Base-by-base conservation (phyloP, 2,329 filamentous ascomycete genomes). In the Colletotrichum viniferum region DNA sequence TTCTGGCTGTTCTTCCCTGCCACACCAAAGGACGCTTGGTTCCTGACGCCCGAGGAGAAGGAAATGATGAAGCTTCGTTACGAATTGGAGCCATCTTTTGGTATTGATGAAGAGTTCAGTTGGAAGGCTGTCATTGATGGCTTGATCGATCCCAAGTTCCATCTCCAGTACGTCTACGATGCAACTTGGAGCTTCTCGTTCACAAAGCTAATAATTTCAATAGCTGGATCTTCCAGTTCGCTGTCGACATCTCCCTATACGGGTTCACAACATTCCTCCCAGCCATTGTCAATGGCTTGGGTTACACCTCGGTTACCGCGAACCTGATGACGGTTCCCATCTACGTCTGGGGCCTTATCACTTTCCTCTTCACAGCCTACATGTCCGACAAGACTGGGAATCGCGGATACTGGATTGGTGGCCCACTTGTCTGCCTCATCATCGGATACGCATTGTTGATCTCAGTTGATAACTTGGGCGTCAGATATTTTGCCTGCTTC, bases 261-360 rank as follows among this genome's bases (percentile, higher is more conserved):
- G 81, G 80, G 2, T 81, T 83, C 56, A 81, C 80, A 7, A 82
- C 79, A 2, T 85, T 85, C 64, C 73, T 86, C 5, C 84, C 84
- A 0, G 81, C 81, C 1, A 83, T 86, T 18, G 78, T 86, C 32
- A 77, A 78, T 32, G 82, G 82, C 4, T 77, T 86, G 8, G 81
- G 83, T 71, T 85, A 78, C 69, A 80, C 80, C 0, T 83, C 80
- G 1, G 76, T 83, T 1, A 78, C 81, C 16, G 83, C 82, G 16
- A 84, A 85, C 63, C 80, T 84, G 18, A 78, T 85, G 4, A 84
- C 83, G 4, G 80, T 85, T 2, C 84, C 84, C 0, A 79, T 84
- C 28, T 84, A 84, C 60, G 26, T 79, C 32, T 77, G 79, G 62
- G 79, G 78, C 10, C 48, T 82, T 1, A 74, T 79, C 1, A 79